These are phyloP conservation scores for Elsinoe necatrix DNA, from an alignment of 2,329 filamentous ascomycete genomes.

Conservation along the genomic window DNA sequence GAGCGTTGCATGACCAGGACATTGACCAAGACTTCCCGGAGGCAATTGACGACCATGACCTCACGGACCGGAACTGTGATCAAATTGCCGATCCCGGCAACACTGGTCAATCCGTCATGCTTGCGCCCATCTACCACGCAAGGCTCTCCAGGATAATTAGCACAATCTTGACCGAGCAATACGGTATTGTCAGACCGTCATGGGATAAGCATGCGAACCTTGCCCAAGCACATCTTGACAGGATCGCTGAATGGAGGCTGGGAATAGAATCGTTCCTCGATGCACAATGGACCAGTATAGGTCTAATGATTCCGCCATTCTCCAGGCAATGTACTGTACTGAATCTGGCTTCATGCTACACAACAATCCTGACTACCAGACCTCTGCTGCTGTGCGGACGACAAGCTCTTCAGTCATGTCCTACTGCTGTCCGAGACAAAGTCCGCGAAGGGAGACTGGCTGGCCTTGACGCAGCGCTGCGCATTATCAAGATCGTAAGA, in stretches of 20 bases:
- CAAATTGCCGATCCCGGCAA: slow-evolving; percentile 22
- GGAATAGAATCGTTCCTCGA: slow-evolving; percentile 34
- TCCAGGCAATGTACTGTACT: slow-evolving; percentile 28
- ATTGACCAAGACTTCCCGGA: slow-evolving; percentile 54
- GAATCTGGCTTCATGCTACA: slow-evolving; percentile 29
- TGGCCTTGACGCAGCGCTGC: slow-evolving; percentile 9
- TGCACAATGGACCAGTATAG: slow-evolving; percentile 36
- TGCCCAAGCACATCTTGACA: slow-evolving; percentile 32
- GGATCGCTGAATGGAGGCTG: slow-evolving; percentile 29
- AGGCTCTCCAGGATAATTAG: slow-evolving; percentile 31
- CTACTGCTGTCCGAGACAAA: neutral
- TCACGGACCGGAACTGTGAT: slow-evolving; percentile 37
- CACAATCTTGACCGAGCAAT: slow-evolving; percentile 28
- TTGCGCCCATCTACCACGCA: slow-evolving; percentile 39
- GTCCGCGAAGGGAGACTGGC: neutral
- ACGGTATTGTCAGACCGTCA: slow-evolving; percentile 29
- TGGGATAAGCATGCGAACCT: slow-evolving; percentile 31
- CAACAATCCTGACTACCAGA: slow-evolving; percentile 30
- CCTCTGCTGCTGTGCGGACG: slow-evolving; percentile 24
- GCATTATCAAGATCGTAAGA: slow-evolving; percentile 9
- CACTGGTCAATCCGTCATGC: slow-evolving; percentile 39
- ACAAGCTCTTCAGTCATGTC: neutral
- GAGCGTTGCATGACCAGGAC: slow-evolving; percentile 55
- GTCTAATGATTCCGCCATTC: slow-evolving; percentile 41
- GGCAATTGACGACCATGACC: slow-evolving; percentile 49